These are phyloP conservation scores for Amylocystis lapponica DNA, from an alignment of 768 basidiomycete genomes.

Conservation along the genomic window DNA sequence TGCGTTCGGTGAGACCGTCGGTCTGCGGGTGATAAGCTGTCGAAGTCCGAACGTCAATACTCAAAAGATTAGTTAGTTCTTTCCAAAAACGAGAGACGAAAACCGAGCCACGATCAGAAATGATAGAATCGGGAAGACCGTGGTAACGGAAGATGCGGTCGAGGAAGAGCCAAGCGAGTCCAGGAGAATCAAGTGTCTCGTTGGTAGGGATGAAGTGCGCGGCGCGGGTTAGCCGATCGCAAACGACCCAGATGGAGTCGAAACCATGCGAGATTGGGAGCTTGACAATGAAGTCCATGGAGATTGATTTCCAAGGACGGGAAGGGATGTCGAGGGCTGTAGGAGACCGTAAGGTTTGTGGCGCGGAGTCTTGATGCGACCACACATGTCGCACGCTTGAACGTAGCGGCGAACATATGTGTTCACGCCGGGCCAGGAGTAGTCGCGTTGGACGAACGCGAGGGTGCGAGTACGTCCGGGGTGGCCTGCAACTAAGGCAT, in stretches of 20 bases:
- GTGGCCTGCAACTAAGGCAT: constrained; percentile 35
- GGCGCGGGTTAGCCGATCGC: constrained; percentile 8
- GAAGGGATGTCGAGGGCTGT: constrained; percentile 26
- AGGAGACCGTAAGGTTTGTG: constrained; percentile 25
- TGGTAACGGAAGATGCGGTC: constrained; percentile 8
- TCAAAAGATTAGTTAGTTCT: constrained; percentile 1
- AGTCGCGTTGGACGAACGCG: constrained; percentile 28
- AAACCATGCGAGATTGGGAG: constrained; percentile 16
- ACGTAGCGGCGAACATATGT: constrained; percentile 27
- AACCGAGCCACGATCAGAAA: constrained; percentile 13
- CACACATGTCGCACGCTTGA: constrained; percentile 24
- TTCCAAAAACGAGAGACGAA: constrained; percentile 10
- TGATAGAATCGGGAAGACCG: constrained; percentile 11
- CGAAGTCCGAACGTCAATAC: constrained; percentile 18
- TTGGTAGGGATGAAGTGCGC: constrained; percentile 5
- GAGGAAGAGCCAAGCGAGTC: constrained; percentile 3
- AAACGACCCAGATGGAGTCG: constrained; percentile 17
- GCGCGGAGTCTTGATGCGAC: constrained; percentile 21
- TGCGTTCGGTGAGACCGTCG: constrained; percentile 33
- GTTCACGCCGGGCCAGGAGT: constrained; percentile 33
- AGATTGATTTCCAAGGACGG: constrained; percentile 15
- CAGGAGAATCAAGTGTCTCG: constrained; percentile 3
- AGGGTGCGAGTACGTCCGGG: constrained; percentile 31
- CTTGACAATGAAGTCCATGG: constrained; percentile 21
- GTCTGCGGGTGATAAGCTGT: constrained; percentile 42